Conservation (phyloP, 306 rosid species). For the Malus sylvestris region DNA sequence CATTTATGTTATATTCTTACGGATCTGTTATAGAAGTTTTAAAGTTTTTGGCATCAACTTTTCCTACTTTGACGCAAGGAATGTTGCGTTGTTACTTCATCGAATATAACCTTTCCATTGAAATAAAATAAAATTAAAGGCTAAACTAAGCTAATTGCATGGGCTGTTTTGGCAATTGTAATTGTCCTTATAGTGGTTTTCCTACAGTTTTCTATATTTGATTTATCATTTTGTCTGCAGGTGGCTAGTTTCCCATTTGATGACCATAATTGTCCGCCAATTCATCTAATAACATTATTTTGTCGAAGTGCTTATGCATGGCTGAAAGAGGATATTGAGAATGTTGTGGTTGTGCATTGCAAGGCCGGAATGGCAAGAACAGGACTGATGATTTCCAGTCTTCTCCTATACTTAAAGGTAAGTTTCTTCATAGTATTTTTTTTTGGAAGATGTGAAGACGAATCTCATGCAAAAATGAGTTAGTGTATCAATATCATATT, state of each 20-base stretch:
- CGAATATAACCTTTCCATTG: not conserved
- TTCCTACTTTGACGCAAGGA: not conserved
- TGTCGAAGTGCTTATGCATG: conserved; percentile 97
- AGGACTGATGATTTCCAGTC: conserved; percentile 97
- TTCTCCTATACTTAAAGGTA: conserved; percentile 85
- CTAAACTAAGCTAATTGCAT: not conserved
- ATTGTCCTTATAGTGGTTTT: not conserved
- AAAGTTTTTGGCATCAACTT: no score
- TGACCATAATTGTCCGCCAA: conserved; percentile 93
- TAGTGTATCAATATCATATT: conserved; percentile 4
- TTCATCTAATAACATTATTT: conserved; percentile 70
- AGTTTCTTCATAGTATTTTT: conserved; percentile 3
- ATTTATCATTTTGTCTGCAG: conserved; percentile 38
- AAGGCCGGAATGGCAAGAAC: conserved; percentile 99
- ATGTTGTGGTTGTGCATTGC: conserved; percentile 98
- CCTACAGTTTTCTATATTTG: not conserved
- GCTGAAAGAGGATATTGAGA: conserved; percentile 95
- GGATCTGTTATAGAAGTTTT: not conserved
- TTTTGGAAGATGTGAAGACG: conserved; percentile 13
- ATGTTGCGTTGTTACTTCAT: not conserved
- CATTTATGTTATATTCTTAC: not conserved
- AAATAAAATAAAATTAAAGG: not conserved
- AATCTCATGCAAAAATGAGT: conserved; percentile 4
- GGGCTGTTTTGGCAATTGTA: not conserved
- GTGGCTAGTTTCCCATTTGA: conserved; percentile 95